Evolutionary conservation across 2,329 filamentous ascomycete genomes (phyloP).

Genomic region (Diaporthe amygdali): DNA sequence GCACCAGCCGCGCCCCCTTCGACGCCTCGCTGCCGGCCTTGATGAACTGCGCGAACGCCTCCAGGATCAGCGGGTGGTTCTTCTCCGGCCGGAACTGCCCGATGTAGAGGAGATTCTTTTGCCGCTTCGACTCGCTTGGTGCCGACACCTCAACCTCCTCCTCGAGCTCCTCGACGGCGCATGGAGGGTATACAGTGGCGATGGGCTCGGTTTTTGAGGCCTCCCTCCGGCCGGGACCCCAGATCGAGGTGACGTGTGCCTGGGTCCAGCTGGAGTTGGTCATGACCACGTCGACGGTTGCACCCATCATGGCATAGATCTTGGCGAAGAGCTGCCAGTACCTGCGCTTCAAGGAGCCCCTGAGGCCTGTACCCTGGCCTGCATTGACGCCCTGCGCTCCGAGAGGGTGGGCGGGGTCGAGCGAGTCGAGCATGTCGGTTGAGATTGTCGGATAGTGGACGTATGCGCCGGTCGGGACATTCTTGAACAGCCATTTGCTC

Average conservation of each 20-base stretch:
- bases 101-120: slow-evolving; percentile 84
- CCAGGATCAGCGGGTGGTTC: slow-evolving; percentile 86
- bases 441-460: slow-evolving; percentile 99
- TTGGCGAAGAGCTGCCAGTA: slow-evolving; percentile 90
- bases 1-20: slow-evolving; percentile 70
- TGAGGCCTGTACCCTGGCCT: slow-evolving; percentile 75
- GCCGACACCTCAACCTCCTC: slow-evolving; percentile 73
- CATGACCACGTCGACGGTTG: slow-evolving; percentile 91
- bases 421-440: slow-evolving; percentile 91
- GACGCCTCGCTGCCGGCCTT: slow-evolving; percentile 58
- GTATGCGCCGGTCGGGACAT: slow-evolving; percentile 86
- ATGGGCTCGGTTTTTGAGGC: slow-evolving; percentile 58
- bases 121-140: slow-evolving; percentile 71
- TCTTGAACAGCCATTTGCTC: slow-evolving; percentile 79
- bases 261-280: slow-evolving; percentile 98
- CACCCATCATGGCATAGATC: slow-evolving; percentile 82
- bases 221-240: slow-evolving; percentile 65
- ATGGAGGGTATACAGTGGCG: slow-evolving; percentile 86
- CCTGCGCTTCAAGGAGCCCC: slow-evolving; percentile 72
- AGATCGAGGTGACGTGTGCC: slow-evolving; percentile 78
- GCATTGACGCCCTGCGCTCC: slow-evolving; percentile 80
- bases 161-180: slow-evolving; percentile 85
- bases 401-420: slow-evolving; percentile 65
- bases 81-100: slow-evolving; percentile 98
- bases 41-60: slow-evolving; percentile 81